Evolutionary conservation across 2,329 filamentous ascomycete genomes (phyloP), one percentile per base, ranked within the genome.

Genomic region (Cryphonectria nitschkei): DNA sequence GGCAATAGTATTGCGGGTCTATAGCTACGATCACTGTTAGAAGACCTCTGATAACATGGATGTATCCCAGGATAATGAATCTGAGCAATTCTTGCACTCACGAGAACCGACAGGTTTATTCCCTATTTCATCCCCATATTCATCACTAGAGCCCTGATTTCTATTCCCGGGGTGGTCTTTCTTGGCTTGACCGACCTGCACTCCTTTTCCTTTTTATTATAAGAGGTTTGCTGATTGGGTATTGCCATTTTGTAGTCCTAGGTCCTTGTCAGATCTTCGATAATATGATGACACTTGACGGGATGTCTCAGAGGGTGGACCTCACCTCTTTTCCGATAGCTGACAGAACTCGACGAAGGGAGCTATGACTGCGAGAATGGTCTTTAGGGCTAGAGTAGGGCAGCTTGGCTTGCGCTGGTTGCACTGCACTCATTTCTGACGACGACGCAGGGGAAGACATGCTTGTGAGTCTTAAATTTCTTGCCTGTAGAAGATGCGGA

Each of bases 111-210:
- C n/a, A 1, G 39, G n/a, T 50, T 32, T 26, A 22, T 7, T 32
- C 62, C 39, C 39, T 65, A 65, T 26, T 65, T 46, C 62, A 65
- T 34, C n/a, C 14, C 62, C 62, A 65, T 65, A 65, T 32, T 19
- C 39, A 50, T 50, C 8, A 65, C 43, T 16, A 65, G 22, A 37
- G 41, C 63, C 29, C 22, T 14, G 16, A 52, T 37, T 7, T 52
- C 26, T 6, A 65, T 52, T 11, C 61, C 61, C 26, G 61, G 39
- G n/a, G 41, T 50, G 9, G 26, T 2, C 3, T 43, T 64, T 13
- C 41, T 50, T 14, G 63, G 63, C 63, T 34, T 65, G 41, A 4
- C 11, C n/a, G 63, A 26, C 41, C 43, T n/a, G 26, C n/a, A 43
- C 26, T 32, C 22, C 63, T 46, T 14, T 41, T 39, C 22, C 22